Evolutionary conservation across 2,329 filamentous ascomycete species (phyloP).

Genomic region (Pseudopyricularia cyperi): DNA sequence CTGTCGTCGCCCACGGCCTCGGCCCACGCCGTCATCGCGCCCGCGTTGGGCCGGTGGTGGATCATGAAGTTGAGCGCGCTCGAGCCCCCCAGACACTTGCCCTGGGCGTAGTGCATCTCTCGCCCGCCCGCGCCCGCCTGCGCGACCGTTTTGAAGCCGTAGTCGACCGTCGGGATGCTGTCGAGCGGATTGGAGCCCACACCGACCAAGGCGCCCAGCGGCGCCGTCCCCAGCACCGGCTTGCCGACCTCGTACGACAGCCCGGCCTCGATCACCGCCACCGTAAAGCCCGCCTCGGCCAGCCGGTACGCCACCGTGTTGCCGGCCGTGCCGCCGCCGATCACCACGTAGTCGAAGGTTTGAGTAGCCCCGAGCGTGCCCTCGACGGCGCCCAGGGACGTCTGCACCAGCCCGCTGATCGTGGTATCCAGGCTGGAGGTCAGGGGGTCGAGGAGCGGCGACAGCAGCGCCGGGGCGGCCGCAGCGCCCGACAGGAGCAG

Average conservation of each 20-base stretch:
- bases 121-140: slow-evolving; percentile 13
- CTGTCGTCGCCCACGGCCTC: slow-evolving; percentile 15
- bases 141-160: slow-evolving; percentile 14
- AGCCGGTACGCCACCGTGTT: slow-evolving; percentile 19
- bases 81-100: slow-evolving; percentile 20
- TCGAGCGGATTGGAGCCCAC: slow-evolving; percentile 5
- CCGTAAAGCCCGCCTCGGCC: slow-evolving; percentile 15
- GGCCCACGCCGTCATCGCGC: slow-evolving; percentile 16
- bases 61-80: slow-evolving; percentile 16
- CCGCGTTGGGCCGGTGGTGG: slow-evolving; percentile 13
- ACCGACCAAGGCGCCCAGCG: slow-evolving; percentile 3
- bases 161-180: slow-evolving; percentile 13
- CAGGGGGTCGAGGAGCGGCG: too few species aligned
- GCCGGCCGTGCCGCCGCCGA: slow-evolving; percentile 25
- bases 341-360: slow-evolving; percentile 8
- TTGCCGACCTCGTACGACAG: slow-evolving; percentile 15
- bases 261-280: slow-evolving; percentile 26
- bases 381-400: too few species aligned
- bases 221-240: slow-evolving; percentile 9
- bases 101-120: slow-evolving; percentile 21
- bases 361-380: too few species aligned
- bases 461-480: too few species aligned
- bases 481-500: too few species aligned
- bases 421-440: too few species aligned
- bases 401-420: too few species aligned